Percentiles rank a stretch among this genome's conserved stretches.
Evolutionary conservation across 106 monocot genomes (phyloP).

Genomic region (Vanilla planifolia): DNA sequence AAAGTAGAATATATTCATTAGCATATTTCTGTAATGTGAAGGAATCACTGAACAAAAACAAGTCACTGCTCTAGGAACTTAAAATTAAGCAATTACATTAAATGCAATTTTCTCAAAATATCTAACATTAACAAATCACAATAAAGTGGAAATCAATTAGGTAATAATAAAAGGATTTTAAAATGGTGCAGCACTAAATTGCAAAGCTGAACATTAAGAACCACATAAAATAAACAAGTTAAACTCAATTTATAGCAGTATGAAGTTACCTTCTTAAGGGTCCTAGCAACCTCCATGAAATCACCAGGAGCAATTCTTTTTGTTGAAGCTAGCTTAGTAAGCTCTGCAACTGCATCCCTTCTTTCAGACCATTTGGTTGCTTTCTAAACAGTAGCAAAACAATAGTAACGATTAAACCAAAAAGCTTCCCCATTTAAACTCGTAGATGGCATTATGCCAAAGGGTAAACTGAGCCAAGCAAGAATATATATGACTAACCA

Average conservation of each 20-base stretch:
- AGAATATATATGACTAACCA: slow-evolving; percentile 50
- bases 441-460: not conserved
- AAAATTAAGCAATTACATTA: not conserved
- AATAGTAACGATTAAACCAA: not conserved
- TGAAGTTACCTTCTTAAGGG: slow-evolving; percentile 77
- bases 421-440: not conserved
- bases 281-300: slow-evolving; percentile 87
- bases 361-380: slow-evolving; percentile 99
- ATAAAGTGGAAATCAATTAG: not conserved
- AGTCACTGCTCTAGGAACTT: not conserved
- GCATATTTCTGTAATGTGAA: no score
- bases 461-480: not conserved
- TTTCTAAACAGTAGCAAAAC: slow-evolving; percentile 45
- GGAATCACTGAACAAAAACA: not conserved
- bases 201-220: not conserved
- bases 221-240: not conserved
- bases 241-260: not conserved
- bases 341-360: slow-evolving; percentile 95
- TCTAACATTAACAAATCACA: not conserved
- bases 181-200: not conserved
- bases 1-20: not conserved
- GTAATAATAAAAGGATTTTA: not conserved
- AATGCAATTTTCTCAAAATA: not conserved
- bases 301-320: slow-evolving; percentile 94
- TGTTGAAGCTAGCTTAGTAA: slow-evolving; percentile 81